Conservation (phyloP, 805 yeast species). For the Zygotorulaspora florentina region DNA sequence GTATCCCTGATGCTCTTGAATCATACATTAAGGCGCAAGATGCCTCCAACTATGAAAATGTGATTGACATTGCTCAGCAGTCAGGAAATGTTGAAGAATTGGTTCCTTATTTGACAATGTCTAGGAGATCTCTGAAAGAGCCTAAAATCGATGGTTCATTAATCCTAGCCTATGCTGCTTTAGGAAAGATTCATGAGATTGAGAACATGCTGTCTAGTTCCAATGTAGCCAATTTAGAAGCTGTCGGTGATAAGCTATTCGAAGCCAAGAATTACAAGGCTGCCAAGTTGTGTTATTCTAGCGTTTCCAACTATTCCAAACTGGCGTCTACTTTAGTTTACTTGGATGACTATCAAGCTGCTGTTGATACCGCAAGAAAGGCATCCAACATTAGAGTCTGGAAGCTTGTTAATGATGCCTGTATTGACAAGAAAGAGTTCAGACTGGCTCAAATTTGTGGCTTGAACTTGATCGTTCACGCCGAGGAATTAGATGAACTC, state of each 20-base stretch:
- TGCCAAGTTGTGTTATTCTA: slow-evolving; percentile 81
- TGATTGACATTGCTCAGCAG: slow-evolving; percentile 90
- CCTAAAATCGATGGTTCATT: slow-evolving; percentile 90
- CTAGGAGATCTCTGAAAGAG: slow-evolving; percentile 86
- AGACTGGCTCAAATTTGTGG: slow-evolving; percentile 98
- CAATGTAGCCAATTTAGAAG: slow-evolving; percentile 88
- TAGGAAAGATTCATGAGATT: slow-evolving; percentile 71
- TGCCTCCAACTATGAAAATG: slow-evolving; percentile 84
- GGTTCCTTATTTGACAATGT: slow-evolving; percentile 81
- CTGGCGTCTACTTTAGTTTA: slow-evolving; percentile 95
- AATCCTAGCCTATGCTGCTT: slow-evolving; percentile 78
- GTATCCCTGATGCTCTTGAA: slow-evolving; percentile 85
- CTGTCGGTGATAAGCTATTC: slow-evolving; percentile 87
- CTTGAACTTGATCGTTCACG: slow-evolving; percentile 91
- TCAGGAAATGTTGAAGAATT: slow-evolving; percentile 96
- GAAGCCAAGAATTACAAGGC: slow-evolving; percentile 82
- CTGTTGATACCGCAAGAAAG: slow-evolving; percentile 98
- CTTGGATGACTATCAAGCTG: slow-evolving; percentile 88
- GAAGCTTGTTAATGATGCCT: slow-evolving; percentile 96
- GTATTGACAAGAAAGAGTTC: slow-evolving; percentile 92
- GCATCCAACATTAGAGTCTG: slow-evolving; percentile 91
- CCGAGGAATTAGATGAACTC: slow-evolving; percentile 90
- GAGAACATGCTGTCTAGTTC: slow-evolving; percentile 79
- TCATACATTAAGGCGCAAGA: slow-evolving; percentile 91
- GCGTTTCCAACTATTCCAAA: slow-evolving; percentile 90